These are phyloP conservation scores for Lophiostoma macrostomum DNA, from an alignment of 495 filamentous ascomycete genomes.

Conservation along the genomic window DNA sequence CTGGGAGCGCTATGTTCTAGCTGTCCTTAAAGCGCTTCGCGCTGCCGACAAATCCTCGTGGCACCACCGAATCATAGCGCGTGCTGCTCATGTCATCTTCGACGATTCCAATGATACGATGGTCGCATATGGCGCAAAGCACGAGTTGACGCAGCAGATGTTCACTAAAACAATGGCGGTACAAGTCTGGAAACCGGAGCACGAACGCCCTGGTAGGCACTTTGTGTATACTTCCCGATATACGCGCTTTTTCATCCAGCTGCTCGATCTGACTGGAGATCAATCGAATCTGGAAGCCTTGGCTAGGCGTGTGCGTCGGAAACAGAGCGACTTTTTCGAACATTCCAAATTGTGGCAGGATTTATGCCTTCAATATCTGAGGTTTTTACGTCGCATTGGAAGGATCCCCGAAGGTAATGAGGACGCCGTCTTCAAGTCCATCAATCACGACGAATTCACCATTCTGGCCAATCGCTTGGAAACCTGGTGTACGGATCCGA, in stretches of 20 bases:
- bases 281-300: slow-evolving; percentile 74
- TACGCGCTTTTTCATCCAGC: slow-evolving; percentile 69
- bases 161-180: slow-evolving; percentile 93
- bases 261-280: slow-evolving; percentile 76
- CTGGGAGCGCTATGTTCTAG: slow-evolving; percentile 75
- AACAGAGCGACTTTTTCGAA: slow-evolving; percentile 77
- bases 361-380: slow-evolving; percentile 69
- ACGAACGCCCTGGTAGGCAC: slow-evolving; percentile 85
- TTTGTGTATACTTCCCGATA: slow-evolving; percentile 93
- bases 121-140: slow-evolving; percentile 61
- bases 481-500: slow-evolving; percentile 46
- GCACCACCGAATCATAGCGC: slow-evolving; percentile 90
- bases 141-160: slow-evolving; percentile 77
- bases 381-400: slow-evolving; percentile 68
- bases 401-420: slow-evolving; percentile 62
- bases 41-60: slow-evolving; percentile 90
- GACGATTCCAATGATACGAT: slow-evolving; percentile 49
- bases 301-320: slow-evolving; percentile 76
- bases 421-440: slow-evolving; percentile 76
- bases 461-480: slow-evolving; percentile 54
- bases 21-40: slow-evolving; percentile 69
- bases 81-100: slow-evolving; percentile 74
- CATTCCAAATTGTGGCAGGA: slow-evolving; percentile 84
- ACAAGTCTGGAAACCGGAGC: slow-evolving; percentile 94
- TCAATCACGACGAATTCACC: slow-evolving; percentile 78